phyloP scores from a whole-genome alignment of 306 rosid genomes.

The Acmispon strigosus region DNA sequence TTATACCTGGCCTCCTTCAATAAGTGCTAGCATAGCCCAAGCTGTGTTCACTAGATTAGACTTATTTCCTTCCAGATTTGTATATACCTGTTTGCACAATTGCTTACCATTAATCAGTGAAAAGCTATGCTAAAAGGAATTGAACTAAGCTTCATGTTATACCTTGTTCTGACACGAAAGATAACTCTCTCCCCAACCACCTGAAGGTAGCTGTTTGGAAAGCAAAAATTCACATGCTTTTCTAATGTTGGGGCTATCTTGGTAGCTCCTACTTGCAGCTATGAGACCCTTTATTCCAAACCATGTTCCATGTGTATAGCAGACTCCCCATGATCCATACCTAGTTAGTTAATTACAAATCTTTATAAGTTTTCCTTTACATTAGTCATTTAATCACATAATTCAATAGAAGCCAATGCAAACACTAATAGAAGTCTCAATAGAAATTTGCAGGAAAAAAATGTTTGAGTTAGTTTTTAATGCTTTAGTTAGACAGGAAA shows the following conservation, averaged over 20 bases:
- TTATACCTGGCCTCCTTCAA: conserved; percentile 59
- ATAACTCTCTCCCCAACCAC: conserved; percentile 85
- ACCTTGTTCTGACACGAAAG: conserved; percentile 60
- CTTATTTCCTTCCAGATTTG: conserved; percentile 48
- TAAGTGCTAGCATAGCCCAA: conserved; percentile 73
- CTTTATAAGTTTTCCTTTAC: not conserved
- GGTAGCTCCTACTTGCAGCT: conserved; percentile 39
- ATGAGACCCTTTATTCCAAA: conserved; percentile 63
- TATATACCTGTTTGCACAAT: conserved; percentile 44
- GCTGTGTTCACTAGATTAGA: conserved; percentile 58
- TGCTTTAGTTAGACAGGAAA: not conserved
- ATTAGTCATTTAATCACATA: not conserved
- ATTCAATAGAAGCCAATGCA: not conserved
- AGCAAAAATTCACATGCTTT: conserved; percentile 59
- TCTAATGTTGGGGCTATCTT: conserved; percentile 36
- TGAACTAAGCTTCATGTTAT: not conserved
- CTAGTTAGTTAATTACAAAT: conserved; percentile 14
- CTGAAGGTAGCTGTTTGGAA: conserved; percentile 49
- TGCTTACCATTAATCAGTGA: not conserved
- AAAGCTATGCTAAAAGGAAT: not conserved
- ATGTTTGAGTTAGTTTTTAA: not conserved
- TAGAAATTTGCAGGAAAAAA: not conserved
- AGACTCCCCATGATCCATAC: conserved; percentile 81
- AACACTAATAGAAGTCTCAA: too few species aligned
- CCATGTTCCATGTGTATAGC: conserved; percentile 78